Base-by-base conservation (phyloP, 306 rosid genomes). In the Adenanthera pavonina region DNA sequence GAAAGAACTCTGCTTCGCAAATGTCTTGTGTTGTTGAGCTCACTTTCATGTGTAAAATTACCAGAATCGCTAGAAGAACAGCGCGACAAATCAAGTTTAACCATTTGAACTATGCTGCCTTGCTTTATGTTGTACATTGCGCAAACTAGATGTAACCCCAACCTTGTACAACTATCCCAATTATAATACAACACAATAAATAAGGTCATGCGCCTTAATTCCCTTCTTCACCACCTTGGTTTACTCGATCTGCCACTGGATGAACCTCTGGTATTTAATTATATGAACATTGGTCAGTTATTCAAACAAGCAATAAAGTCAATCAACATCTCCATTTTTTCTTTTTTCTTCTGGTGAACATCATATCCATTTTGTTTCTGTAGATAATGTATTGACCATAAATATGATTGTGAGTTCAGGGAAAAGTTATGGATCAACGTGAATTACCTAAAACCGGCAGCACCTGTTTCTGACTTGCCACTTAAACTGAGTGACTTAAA, bases 401-500 rank as follows among this genome's bases (percentile, higher is more conserved):
- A 12, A 17, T 12, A 10, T 49, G 30, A 25, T 49, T 2, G 51
- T 46, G 51, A 8, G 10, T 8, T 46, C 10, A 13, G 14, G 17
- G 16, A 20, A 59, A 59, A 48, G 66, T 47, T 53, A 67, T 19
- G 44, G 0, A 56, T 54, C 20, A 7, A 30, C 1, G 25, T 5
- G 8, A 40, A 53, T 47, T 69, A 81, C 88, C 81, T 81, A 14
- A 69, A 77, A 19, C 64, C 16, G 5, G 52, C 13, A 67, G 78
- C 25, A 20, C 44, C 5, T 20, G n/a, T 3, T 10, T 73, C 65
- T 19, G 79, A 2, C 2, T 71, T 54, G 46, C 82, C 84, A 10
- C 20, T 17, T 0, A 84, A 8, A 38, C 72, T 80, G 7, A 84
- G 83, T 54, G 71, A 78, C 80, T 66, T 73, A 40, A 84, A 84